These are phyloP conservation scores for Exserohilum turcica DNA, from an alignment of 2,329 filamentous ascomycete species.

Conservation along the genomic window DNA sequence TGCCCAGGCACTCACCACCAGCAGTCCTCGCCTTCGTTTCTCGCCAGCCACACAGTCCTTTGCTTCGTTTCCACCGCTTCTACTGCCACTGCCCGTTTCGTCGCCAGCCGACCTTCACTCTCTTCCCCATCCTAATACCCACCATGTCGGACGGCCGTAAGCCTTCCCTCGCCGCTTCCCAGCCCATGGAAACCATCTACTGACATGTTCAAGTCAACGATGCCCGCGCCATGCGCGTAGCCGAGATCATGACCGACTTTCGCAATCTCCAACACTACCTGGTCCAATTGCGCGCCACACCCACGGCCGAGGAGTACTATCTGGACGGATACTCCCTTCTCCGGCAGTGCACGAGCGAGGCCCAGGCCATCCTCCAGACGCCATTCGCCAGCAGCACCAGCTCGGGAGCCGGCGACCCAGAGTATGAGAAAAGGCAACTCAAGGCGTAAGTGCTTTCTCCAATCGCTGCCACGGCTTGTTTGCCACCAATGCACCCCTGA, in stretches of 20 bases:
- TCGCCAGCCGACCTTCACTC: slow-evolving; percentile 20
- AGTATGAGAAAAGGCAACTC: slow-evolving; percentile 62
- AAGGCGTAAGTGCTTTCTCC: slow-evolving; percentile 54
- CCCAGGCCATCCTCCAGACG: slow-evolving; percentile 59
- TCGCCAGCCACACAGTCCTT: slow-evolving; percentile 6
- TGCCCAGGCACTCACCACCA: slow-evolving; percentile 23
- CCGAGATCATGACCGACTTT: slow-evolving; percentile 69
- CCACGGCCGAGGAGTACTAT: slow-evolving; percentile 61
- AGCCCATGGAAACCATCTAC: not conserved
- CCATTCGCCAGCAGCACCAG: slow-evolving; percentile 56
- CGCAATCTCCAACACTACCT: slow-evolving; percentile 65
- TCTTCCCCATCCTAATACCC: slow-evolving; percentile 1
- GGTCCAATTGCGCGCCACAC: slow-evolving; percentile 57
- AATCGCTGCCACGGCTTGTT: not conserved
- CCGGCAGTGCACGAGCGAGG: slow-evolving; percentile 60
- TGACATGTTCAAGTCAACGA: slow-evolving; percentile 60
- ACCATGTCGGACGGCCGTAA: slow-evolving; percentile 64
- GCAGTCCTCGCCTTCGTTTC: slow-evolving; percentile 25
- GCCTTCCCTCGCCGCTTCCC: slow-evolving; percentile 31
- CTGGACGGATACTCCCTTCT: slow-evolving; percentile 65
- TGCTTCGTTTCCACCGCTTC: slow-evolving; percentile 3
- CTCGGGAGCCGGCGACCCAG: slow-evolving; percentile 53
- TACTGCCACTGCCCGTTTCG: slow-evolving; percentile 15
- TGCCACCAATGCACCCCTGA: not conserved
- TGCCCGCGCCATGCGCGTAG: slow-evolving; percentile 65